Percentiles rank a stretch among this genome's conserved stretches.
Evolutionary conservation across 2,329 filamentous ascomycete species (phyloP).

Genomic region (Cercospora sojina): DNA sequence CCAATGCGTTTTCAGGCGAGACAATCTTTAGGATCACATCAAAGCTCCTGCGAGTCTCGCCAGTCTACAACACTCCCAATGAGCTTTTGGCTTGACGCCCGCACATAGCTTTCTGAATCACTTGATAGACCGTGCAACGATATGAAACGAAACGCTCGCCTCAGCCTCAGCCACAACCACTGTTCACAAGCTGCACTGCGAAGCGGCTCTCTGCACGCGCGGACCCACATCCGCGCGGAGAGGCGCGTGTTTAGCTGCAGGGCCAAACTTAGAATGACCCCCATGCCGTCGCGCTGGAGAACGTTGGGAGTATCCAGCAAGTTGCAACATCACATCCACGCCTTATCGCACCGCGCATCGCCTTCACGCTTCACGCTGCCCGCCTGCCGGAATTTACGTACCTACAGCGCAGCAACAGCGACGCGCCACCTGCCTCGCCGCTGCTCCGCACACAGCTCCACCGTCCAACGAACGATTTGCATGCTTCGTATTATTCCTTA

Average conservation of each 20-base stretch:
- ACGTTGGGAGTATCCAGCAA: neutral
- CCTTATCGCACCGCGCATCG: neutral
- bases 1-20: neutral
- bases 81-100: neutral
- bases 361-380: neutral
- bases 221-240: neutral
- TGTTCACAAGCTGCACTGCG: too few species aligned
- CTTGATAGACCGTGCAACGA: neutral
- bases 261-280: neutral
- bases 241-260: neutral
- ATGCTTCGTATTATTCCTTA: neutral
- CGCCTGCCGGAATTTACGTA: neutral
- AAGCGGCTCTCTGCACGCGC: neutral
- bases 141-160: neutral
- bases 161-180: neutral
- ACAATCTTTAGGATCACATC: neutral
- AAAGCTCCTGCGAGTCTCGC: neutral
- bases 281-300: neutral
- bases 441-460: neutral
- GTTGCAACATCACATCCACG: neutral
- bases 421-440: neutral
- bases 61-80: neutral
- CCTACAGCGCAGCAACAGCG: neutral
- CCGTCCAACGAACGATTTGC: neutral
- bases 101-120: neutral